A percentile compares a stretch with the other conserved stretches of the same genome.
phyloP scores from a whole-genome alignment of 768 basidiomycete genomes.

The Phanerodontia chrysosporium region DNA sequence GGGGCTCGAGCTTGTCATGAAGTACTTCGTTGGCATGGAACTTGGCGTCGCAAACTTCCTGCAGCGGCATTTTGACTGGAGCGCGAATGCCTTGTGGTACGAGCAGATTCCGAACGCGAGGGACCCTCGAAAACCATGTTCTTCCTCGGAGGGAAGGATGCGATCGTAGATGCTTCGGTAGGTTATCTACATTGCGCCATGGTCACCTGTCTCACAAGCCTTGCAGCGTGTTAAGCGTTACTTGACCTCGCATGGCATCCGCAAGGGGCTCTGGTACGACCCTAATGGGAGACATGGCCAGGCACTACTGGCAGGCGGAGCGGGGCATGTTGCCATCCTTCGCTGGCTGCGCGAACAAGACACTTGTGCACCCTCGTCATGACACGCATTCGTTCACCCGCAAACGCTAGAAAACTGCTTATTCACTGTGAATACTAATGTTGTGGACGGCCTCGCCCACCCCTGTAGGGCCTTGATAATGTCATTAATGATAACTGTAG shows the following conservation, averaged over 20 bases:
- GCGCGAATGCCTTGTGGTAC: constrained; percentile 83
- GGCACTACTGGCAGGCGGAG: constrained; percentile 48
- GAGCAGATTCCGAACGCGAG: constrained; percentile 83
- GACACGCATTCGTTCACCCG: not conserved
- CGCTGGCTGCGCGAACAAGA: constrained; percentile 48
- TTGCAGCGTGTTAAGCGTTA: constrained; percentile 68
- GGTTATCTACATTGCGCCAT: constrained; percentile 12
- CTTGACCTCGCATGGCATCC: constrained; percentile 69
- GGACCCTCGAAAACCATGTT: constrained; percentile 66
- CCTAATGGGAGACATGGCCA: constrained; percentile 60
- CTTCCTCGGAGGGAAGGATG: constrained; percentile 80
- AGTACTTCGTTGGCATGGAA: constrained; percentile 86
- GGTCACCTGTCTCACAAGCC: not conserved
- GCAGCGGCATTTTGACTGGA: constrained; percentile 82
- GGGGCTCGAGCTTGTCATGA: constrained; percentile 77
- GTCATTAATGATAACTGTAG: not conserved
- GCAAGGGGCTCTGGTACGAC: constrained; percentile 62
- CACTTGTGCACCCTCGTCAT: not conserved
- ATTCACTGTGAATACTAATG: not conserved
- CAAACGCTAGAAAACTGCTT: too few species aligned
- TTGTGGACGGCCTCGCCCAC: not conserved
- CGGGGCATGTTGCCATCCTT: constrained; percentile 53
- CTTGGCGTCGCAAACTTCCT: constrained; percentile 84
- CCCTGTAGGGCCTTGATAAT: not conserved
- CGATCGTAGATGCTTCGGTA: constrained; percentile 72